phyloP scores from a whole-genome alignment of 2,329 filamentous ascomycete genomes.

The Microsporum ferrugineum region DNA sequence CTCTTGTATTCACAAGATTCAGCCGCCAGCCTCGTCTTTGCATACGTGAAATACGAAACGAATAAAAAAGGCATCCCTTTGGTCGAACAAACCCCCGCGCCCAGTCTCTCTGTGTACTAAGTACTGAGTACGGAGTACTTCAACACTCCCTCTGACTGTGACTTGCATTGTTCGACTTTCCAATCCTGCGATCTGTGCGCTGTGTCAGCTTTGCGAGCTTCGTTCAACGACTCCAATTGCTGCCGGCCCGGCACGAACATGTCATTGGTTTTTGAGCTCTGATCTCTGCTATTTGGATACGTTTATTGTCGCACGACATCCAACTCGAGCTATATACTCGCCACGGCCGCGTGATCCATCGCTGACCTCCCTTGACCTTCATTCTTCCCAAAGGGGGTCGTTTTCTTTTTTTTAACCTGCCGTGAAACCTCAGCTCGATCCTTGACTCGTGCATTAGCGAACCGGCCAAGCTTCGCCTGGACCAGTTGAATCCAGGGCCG shows the following conservation, averaged over 20 bases:
- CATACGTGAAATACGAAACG: background rate
- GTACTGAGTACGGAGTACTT: no score
- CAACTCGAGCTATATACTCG: conserved; percentile 5
- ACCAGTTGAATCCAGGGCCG: background rate
- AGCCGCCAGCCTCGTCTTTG: background rate
- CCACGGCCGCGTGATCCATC: conserved; percentile 6
- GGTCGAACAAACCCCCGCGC: background rate
- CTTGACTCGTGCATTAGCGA: conserved; percentile 6
- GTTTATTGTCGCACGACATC: conserved; percentile 9
- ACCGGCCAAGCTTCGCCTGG: conserved; percentile 1
- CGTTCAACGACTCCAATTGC: background rate
- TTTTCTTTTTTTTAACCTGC: conserved; percentile 4
- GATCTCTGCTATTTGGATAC: background rate
- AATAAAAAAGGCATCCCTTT: background rate
- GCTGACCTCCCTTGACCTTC: background rate
- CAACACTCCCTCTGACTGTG: background rate
- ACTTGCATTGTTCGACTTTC: background rate
- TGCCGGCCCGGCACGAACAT: background rate
- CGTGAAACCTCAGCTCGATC: conserved; percentile 1
- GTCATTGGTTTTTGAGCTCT: background rate
- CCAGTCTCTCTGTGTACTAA: background rate
- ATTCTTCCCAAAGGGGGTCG: background rate
- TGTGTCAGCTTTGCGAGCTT: background rate
- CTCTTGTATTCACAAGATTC: background rate
- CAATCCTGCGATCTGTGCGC: background rate